Conservation (phyloP, 352 stramenopile genomes). For the Pythium dissimile region DNA sequence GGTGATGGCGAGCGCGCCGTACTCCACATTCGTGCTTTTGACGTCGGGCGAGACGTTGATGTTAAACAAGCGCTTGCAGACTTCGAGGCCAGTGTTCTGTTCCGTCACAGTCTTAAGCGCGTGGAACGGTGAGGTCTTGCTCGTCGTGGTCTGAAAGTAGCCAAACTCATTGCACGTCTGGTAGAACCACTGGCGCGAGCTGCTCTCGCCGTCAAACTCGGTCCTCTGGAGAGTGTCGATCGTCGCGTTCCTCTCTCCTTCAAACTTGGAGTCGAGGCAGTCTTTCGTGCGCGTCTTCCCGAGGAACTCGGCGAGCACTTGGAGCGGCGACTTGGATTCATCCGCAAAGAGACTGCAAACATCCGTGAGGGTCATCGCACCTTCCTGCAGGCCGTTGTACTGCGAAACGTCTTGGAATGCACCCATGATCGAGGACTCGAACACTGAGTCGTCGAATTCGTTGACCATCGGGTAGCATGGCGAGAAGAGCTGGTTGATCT, state of each 20-base stretch:
- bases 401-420: conserved; percentile 78
- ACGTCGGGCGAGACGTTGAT: conserved; percentile 60
- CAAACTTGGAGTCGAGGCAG: conserved; percentile 79
- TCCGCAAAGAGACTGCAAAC: conserved; percentile 58
- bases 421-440: conserved; percentile 71
- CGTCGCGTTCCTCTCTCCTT: conserved; percentile 58
- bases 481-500: conserved; percentile 47
- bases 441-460: conserved; percentile 79
- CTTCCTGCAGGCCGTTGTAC: conserved; percentile 60
- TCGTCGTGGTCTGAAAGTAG: conserved; percentile 81
- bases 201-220: conserved; percentile 67
- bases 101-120: conserved; percentile 65
- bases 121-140: conserved; percentile 54
- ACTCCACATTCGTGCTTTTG: conserved; percentile 63
- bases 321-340: conserved; percentile 24
- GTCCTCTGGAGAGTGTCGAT: conserved; percentile 59
- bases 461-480: conserved; percentile 74
- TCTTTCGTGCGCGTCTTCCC: conserved; percentile 43
- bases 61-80: conserved; percentile 83
- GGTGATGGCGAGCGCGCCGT: conserved; percentile 71
- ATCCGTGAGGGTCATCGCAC: conserved; percentile 47
- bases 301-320: conserved; percentile 58
- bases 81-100: conserved; percentile 61
- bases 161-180: conserved; percentile 90
- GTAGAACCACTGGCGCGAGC: conserved; percentile 80